Conservation (phyloP, 1,139 yeast species). For the Tardiomyces depauwii region DNA sequence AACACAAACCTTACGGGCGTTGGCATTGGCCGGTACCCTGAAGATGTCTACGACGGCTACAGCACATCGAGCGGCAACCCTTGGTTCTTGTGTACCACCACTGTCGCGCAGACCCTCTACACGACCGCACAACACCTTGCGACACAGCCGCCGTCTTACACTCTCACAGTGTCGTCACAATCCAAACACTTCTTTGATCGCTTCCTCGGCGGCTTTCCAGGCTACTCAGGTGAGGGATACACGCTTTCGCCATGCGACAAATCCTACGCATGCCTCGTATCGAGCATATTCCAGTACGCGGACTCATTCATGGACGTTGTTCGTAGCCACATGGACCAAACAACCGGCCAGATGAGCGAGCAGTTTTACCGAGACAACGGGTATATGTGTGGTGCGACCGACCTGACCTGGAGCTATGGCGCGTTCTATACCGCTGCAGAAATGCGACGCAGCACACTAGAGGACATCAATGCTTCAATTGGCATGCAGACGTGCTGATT, state of each 20-base stretch:
- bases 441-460: too few species aligned
- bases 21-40: conserved; percentile 77
- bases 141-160: conserved; percentile 17
- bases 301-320: conserved; percentile 70
- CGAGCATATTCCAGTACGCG: conserved; percentile 33
- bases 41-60: conserved; percentile 78
- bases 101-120: conserved; percentile 54
- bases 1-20: conserved; percentile 1
- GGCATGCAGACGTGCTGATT: too few species aligned
- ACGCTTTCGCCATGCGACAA: conserved; percentile 5
- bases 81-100: conserved; percentile 83
- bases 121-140: conserved; percentile 24
- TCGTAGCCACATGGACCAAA: conserved; percentile 47
- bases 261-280: background rate
- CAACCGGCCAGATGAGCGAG: conserved; percentile 73
- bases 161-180: conserved; percentile 4
- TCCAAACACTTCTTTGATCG: conserved; percentile 1
- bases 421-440: conserved; percentile 56
- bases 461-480: too few species aligned
- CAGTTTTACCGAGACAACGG: conserved; percentile 78
- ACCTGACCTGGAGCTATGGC: conserved; percentile 88
- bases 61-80: conserved; percentile 81
- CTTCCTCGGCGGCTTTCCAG: conserved; percentile 1
- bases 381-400: conserved; percentile 75
- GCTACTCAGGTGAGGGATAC: conserved; percentile 8